A percentile compares a stretch with the other conserved stretches of the same genome.
These are phyloP conservation scores for Sarocladiaceae sp. DNA, from an alignment of 2,329 filamentous ascomycete species.

Conservation along the genomic window DNA sequence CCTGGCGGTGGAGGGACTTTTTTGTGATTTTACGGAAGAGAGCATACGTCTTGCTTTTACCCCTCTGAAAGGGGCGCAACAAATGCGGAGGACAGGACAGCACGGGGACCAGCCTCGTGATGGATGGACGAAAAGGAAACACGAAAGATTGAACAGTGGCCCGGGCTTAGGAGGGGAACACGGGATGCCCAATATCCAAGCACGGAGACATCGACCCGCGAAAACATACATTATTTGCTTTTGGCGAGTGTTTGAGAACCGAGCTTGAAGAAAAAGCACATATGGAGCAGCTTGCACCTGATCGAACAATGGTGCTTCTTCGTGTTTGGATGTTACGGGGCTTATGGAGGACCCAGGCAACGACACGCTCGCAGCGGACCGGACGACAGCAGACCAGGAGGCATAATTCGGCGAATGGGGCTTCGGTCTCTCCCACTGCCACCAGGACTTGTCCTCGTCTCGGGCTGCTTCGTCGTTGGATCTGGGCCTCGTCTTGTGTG, in stretches of 20 bases:
- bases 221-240: conserved; percentile 1
- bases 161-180: conserved; percentile 2
- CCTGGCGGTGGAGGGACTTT: background rate
- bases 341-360: background rate
- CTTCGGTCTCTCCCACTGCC: background rate
- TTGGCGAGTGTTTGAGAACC: background rate
- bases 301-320: background rate
- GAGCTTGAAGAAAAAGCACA: background rate
- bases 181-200: background rate
- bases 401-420: conserved; percentile 1
- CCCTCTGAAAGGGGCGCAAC: background rate
- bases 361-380: background rate
- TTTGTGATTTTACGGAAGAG: conserved; percentile 6
- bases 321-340: conserved; percentile 5
- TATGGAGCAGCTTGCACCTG: background rate
- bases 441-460: background rate
- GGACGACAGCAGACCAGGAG: background rate
- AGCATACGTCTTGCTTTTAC: conserved; percentile 1
- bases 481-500: conserved; percentile 7
- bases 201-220: background rate
- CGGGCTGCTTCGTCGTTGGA: background rate
- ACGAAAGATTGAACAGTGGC: conserved; percentile 12
- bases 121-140: conserved; percentile 10
- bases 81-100: conserved; percentile 1
- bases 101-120: background rate